Base-by-base conservation (phyloP, 768 basidiomycete species). In the Melanogaster broomeanus region DNA sequence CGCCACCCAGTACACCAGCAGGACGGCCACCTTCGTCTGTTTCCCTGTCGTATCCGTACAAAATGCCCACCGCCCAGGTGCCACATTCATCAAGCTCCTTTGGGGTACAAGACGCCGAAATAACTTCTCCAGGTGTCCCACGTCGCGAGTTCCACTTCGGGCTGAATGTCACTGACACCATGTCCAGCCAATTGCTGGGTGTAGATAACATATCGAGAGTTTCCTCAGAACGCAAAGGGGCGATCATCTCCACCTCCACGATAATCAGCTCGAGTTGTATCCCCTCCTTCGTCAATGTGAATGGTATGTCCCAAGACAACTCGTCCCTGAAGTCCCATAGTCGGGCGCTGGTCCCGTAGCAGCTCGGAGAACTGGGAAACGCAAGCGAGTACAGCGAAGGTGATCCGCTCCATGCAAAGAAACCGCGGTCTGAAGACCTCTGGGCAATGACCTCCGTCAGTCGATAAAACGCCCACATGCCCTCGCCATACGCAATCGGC, bases 401-500 rank as follows among this genome's bases (percentile, higher is more conserved):
- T 19, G 37, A 8, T 12, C 53, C 53, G 6, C 34, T 40, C 53
- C 53, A 55, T 28, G 40, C 37, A 40, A 55, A 51, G 12, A 55
- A 12, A 13, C 45, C 53, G 42, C 51, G 38, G 30, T 45, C 45
- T 34, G 42, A 42, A n/a, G 43, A 50, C 31, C 41, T 55, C 53
- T 37, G 42, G n/a, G 45, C 37, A 19, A 55, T 51, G 37, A 41
- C 51, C 50, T 51, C 51, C 39, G 42, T 40, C 19, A 61, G 37
- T 33, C 59, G 42, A 47, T 48, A 41, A 45, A 61, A 61, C 1
- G 60, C 60, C 27, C 51, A 54, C 19, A 21, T 43, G 5, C 60
- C 60, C 34, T 57, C 59, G 15, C 60, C 60, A 30, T 61, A 61
- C 16, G 49, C 45, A 9, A 61, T 42, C 21, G 56, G 47, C 35